Evolutionary conservation across 1,284 basidiomycete genomes (phyloP).

Genomic region (Rhodotorula mucilaginosa): DNA sequence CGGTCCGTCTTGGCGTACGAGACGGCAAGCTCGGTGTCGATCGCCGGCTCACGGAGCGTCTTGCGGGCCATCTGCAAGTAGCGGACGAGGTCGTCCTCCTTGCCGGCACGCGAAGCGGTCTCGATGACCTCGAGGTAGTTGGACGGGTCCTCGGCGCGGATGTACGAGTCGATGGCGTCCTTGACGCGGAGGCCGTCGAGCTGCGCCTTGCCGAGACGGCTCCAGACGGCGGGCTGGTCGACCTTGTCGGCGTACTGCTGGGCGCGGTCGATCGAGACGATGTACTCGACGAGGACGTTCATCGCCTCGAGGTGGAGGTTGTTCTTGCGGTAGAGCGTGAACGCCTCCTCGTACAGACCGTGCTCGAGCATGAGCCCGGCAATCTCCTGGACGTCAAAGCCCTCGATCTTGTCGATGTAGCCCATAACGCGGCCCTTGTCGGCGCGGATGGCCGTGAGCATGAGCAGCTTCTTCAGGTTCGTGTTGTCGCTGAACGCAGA

Average conservation of each 20-base stretch:
- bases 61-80: constrained; percentile 99
- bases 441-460: constrained; percentile 93
- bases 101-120: constrained; percentile 91
- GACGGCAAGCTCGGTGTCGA: constrained; percentile 95
- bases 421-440: constrained; percentile 98
- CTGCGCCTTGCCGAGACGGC: constrained; percentile 96
- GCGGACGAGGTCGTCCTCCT: constrained; percentile 96
- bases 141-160: constrained; percentile 94
- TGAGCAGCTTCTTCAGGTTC: constrained; percentile 88
- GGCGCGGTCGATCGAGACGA: constrained; percentile 96
- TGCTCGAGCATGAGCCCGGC: constrained; percentile 97
- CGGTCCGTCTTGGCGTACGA: constrained; percentile 97
- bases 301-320: constrained; percentile 91
- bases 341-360: constrained; percentile 92
- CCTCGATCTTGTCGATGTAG: constrained; percentile 96
- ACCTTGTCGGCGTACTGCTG: constrained; percentile 95
- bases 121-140: constrained; percentile 98
- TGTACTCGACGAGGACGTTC: constrained; percentile 96
- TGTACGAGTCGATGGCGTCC: constrained; percentile 98
- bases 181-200: constrained; percentile 97
- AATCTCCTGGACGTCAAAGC: constrained; percentile 93
- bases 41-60: constrained; percentile 91
- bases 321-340: constrained; percentile 95
- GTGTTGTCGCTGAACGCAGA: constrained; percentile 98
- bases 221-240: constrained; percentile 96